phyloP scores from a whole-genome alignment of 1,284 basidiomycete species.

The Melampsora abietis-canadensis region DNA sequence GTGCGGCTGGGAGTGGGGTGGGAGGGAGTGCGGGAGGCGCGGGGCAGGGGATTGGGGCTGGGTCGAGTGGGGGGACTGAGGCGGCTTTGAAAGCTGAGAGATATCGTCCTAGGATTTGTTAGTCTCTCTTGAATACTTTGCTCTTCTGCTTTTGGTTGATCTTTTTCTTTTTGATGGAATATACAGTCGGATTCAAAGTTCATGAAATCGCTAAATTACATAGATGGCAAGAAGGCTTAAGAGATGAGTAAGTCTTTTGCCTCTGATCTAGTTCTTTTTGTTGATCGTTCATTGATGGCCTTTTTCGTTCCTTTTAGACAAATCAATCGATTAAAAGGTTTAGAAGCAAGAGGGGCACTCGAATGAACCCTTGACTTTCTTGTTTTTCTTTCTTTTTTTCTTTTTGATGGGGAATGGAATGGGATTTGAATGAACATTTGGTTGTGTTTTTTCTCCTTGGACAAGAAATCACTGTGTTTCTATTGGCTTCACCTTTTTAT shows the following conservation, averaged over 20 bases:
- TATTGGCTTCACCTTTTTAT: too few relatives aligned
- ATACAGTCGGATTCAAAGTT: conserved; percentile 76
- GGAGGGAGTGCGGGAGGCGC: conserved; percentile 56
- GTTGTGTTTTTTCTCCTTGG: too few relatives aligned
- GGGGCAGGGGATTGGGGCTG: conserved; percentile 64
- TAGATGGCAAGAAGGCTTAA: conserved; percentile 83
- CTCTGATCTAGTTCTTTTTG: not conserved
- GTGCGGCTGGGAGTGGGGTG: conserved; percentile 58
- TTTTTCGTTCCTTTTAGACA: conserved; percentile 1
- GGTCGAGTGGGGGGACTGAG: conserved; percentile 45
- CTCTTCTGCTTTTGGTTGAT: not conserved
- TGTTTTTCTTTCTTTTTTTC: too few relatives aligned
- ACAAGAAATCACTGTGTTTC: too few relatives aligned
- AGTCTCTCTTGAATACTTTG: conserved; percentile 2
- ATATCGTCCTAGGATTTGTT: conserved; percentile 77
- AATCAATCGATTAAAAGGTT: conserved; percentile 14
- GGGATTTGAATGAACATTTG: too few relatives aligned
- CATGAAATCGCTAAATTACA: conserved; percentile 87
- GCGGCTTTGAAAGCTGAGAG: conserved; percentile 81
- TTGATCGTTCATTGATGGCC: not conserved
- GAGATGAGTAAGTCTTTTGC: conserved; percentile 66
- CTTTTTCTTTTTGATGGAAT: not conserved
- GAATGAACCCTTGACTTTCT: not conserved
- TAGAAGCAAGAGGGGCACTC: conserved; percentile 13
- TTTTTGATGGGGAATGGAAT: too few relatives aligned